Evolutionary conservation across 1,284 basidiomycete genomes (phyloP).

Genomic region (Baeospora myosura): DNA sequence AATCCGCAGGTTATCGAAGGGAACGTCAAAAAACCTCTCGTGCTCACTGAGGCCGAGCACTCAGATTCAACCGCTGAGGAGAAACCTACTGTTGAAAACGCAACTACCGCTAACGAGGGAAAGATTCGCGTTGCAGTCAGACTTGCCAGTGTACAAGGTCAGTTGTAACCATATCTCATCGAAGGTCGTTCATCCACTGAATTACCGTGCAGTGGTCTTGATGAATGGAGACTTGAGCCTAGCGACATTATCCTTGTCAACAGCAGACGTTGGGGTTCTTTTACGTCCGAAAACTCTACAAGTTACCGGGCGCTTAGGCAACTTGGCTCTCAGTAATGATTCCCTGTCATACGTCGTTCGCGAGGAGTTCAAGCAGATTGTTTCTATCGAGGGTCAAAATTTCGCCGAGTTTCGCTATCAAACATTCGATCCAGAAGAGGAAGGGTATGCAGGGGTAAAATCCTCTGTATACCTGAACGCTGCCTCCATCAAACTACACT

Average conservation of each 20-base stretch:
- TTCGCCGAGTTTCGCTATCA: constrained; percentile 95
- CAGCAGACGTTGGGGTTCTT: constrained; percentile 82
- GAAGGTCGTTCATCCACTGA: constrained; percentile 5
- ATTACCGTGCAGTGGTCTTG: constrained; percentile 56
- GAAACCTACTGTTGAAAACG: constrained; percentile 11
- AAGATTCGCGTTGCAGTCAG: constrained; percentile 84
- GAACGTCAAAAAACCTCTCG: constrained; percentile 9
- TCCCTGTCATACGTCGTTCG: constrained; percentile 45
- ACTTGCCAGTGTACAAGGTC: constrained; percentile 82
- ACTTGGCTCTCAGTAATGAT: constrained; percentile 81
- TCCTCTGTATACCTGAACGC: constrained; percentile 80
- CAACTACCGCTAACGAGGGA: constrained; percentile 22
- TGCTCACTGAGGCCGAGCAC: constrained; percentile 5
- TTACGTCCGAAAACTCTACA: constrained; percentile 73
- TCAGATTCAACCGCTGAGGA: constrained; percentile 5
- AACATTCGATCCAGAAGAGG: constrained; percentile 75
- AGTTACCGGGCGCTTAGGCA: constrained; percentile 82
- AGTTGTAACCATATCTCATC: constrained; percentile 16
- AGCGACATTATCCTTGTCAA: constrained; percentile 86
- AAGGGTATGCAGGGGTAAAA: constrained; percentile 76
- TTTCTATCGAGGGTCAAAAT: constrained; percentile 94
- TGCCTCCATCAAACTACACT: constrained; percentile 89
- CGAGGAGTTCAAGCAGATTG: constrained; percentile 77
- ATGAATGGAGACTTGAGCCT: constrained; percentile 71
- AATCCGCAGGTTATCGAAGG: constrained; percentile 9